A percentile compares a stretch with the other conserved stretches of the same genome.
These are phyloP conservation scores for Fusarium temperatum DNA, from an alignment of 2,329 filamentous ascomycete species.

Conservation along the genomic window DNA sequence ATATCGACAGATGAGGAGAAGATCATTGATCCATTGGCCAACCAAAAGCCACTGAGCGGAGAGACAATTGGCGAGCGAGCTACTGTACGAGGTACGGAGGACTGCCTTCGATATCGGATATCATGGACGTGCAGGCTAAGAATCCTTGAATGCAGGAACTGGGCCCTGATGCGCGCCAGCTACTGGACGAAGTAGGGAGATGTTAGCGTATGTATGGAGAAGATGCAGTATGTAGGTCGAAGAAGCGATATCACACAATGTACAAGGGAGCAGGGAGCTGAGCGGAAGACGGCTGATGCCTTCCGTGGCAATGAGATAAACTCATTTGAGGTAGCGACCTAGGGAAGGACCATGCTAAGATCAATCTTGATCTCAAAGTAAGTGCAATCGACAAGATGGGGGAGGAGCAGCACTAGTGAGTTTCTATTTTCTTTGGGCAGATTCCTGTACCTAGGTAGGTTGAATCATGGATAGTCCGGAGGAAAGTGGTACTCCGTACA, in stretches of 20 bases:
- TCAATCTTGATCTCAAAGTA: background rate
- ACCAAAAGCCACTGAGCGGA: slow-evolving; percentile 32
- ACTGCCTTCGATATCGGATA: slow-evolving; percentile 30
- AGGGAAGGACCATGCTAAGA: background rate
- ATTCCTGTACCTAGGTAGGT: background rate
- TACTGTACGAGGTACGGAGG: slow-evolving; percentile 9
- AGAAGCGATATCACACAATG: slow-evolving; percentile 33
- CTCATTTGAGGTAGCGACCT: background rate
- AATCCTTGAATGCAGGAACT: slow-evolving; percentile 43
- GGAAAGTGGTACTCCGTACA: slow-evolving; percentile 1
- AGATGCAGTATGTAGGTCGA: slow-evolving; percentile 22
- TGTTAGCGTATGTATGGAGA: slow-evolving; percentile 18
- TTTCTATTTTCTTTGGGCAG: background rate
- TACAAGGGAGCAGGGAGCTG: slow-evolving; percentile 21
- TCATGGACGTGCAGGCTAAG: slow-evolving; percentile 20
- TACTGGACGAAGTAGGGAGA: slow-evolving; percentile 23
- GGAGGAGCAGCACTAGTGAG: background rate
- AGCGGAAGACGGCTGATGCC: slow-evolving; percentile 17
- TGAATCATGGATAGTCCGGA: background rate
- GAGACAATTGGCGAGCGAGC: slow-evolving; percentile 33
- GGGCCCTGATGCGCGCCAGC: slow-evolving; percentile 18
- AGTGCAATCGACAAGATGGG: background rate
- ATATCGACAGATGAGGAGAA: slow-evolving; percentile 39
- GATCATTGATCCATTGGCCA: slow-evolving; percentile 39
- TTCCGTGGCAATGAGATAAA: slow-evolving; percentile 16